Conservation (phyloP, 495 filamentous ascomycete species). For the Annulohypoxylon nitens region DNA sequence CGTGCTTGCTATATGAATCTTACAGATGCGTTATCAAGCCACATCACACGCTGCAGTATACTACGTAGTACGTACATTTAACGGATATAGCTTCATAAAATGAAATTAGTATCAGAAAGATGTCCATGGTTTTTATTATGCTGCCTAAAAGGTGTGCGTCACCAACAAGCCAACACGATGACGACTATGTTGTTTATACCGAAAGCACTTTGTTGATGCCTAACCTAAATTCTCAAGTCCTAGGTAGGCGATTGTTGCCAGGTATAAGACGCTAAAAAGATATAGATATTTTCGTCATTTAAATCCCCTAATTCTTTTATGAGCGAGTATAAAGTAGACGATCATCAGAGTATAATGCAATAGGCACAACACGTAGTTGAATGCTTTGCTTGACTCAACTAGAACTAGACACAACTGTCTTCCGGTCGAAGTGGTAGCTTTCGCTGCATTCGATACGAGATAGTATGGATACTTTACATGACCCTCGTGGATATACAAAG, state of each 20-base stretch:
- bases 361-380: conserved; percentile 1
- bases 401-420: background rate
- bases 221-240: background rate
- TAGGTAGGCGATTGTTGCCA: background rate
- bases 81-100: conserved; percentile 1
- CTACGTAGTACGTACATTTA: too few species aligned
- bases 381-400: conserved; percentile 5
- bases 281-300: background rate
- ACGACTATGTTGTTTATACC: conserved; percentile 19
- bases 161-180: conserved; percentile 25
- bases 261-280: background rate
- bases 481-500: conserved; percentile 42
- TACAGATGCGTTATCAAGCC: conserved; percentile 7
- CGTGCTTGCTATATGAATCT: background rate
- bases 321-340: background rate
- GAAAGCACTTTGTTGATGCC: conserved; percentile 17
- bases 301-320: background rate
- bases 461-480: conserved; percentile 35
- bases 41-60: too few species aligned
- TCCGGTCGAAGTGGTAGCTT: conserved; percentile 8
- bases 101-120: too few species aligned
- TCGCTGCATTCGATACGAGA: conserved; percentile 23
- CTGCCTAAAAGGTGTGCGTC: conserved; percentile 42
- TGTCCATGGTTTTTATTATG: conserved; percentile 24
- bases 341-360: background rate